Evolutionary conservation across 345 rosid genomes (phyloP).

Genomic region (Salix viminalis): DNA sequence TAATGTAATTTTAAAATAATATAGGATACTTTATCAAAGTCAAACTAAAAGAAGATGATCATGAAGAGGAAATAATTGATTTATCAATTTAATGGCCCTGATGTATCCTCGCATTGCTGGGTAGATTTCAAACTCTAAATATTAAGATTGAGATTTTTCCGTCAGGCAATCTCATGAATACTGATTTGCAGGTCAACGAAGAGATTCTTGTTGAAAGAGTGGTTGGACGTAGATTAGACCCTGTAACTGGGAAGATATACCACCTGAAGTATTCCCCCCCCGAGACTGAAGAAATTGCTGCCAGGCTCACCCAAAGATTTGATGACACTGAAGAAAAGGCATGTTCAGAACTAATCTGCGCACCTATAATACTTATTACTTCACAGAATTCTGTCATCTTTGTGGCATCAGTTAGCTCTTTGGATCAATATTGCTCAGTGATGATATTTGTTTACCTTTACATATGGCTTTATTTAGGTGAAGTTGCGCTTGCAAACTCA

Average conservation of each 20-base stretch:
- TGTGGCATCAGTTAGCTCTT: neutral
- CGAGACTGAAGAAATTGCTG: slow-evolving; percentile 77
- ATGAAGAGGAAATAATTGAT: neutral
- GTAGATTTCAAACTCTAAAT: neutral
- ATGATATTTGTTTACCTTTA: neutral
- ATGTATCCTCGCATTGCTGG: neutral
- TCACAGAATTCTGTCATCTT: neutral
- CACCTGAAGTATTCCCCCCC: slow-evolving; percentile 91
- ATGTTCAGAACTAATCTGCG: slow-evolving; percentile 17
- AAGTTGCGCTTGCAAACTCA: slow-evolving; percentile 76
- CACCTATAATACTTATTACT: neutral
- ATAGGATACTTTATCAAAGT: neutral
- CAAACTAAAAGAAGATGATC: neutral
- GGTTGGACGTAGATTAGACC: slow-evolving; percentile 87
- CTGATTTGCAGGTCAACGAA: slow-evolving; percentile 70
- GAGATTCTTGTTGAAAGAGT: slow-evolving; percentile 89
- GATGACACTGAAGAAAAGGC: slow-evolving; percentile 97
- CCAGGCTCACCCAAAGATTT: slow-evolving; percentile 80
- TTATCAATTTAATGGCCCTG: neutral
- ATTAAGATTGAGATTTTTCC: neutral
- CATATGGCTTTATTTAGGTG: slow-evolving; percentile 40
- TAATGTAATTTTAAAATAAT: neutral
- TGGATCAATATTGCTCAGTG: neutral
- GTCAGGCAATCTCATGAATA: neutral
- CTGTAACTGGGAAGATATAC: slow-evolving; percentile 87